A percentile compares a stretch with the other conserved stretches of the same genome.
These are phyloP conservation scores for Ocimum tenuiflorum DNA, from an alignment of 257 asterid genomes.

Conservation along the genomic window DNA sequence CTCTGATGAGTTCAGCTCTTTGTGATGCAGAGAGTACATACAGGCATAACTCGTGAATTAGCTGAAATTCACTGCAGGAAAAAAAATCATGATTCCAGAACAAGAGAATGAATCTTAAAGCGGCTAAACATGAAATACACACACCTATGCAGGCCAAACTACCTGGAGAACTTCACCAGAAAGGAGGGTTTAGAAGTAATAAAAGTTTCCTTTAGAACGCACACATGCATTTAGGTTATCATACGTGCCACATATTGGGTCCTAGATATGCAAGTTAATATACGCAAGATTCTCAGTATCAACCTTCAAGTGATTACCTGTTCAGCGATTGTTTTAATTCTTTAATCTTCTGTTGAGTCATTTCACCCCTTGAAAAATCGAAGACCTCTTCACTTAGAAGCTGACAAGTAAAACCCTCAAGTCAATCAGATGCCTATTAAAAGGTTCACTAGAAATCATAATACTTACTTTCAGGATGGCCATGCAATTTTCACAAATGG, in stretches of 20 bases:
- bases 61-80: slow-evolving; percentile 82
- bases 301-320: slow-evolving; percentile 43
- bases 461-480: slow-evolving; percentile 70
- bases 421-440: slow-evolving; percentile 20
- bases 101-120: not conserved
- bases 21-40: slow-evolving; percentile 87
- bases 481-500: slow-evolving; percentile 99
- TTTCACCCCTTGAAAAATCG: slow-evolving; percentile 98
- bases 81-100: slow-evolving; percentile 9
- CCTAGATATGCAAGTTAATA: slow-evolving; percentile 1
- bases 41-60: slow-evolving; percentile 87
- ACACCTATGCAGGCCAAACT: slow-evolving; percentile 6
- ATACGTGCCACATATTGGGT: not conserved
- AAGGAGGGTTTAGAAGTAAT: not conserved
- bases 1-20: slow-evolving; percentile 90
- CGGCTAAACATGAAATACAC: not conserved
- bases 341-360: slow-evolving; percentile 97
- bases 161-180: not conserved
- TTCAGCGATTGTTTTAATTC: slow-evolving; percentile 88
- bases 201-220: not conserved
- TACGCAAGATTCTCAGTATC: not conserved
- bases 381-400: slow-evolving; percentile 98
- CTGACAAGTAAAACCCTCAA: slow-evolving; percentile 35
- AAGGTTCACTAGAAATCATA: not conserved
- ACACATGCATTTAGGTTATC: not conserved